phyloP scores from a whole-genome alignment of 164 flowering plant genomes.

The Nelumbo lutea region DNA sequence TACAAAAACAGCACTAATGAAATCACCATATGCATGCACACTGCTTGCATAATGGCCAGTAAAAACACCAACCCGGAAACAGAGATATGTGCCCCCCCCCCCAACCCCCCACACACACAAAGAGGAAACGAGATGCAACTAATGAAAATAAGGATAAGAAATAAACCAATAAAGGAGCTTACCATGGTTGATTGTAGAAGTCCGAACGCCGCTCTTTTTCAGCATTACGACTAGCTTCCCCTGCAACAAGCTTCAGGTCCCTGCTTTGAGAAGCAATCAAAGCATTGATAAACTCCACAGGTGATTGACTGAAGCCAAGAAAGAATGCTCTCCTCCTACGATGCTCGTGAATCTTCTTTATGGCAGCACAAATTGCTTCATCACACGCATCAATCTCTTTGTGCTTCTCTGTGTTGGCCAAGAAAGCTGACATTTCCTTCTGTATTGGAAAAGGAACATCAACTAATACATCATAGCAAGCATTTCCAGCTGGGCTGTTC shows the following conservation, averaged over 20 bases:
- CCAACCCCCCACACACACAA: no score
- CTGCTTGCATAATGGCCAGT: background rate
- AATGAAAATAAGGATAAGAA: background rate
- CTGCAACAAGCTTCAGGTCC: slow-evolving; percentile 77
- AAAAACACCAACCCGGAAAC: background rate
- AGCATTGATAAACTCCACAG: slow-evolving; percentile 82
- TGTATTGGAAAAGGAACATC: slow-evolving; percentile 68
- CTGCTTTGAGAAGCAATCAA: slow-evolving; percentile 76
- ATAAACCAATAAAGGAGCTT: slow-evolving; percentile 11
- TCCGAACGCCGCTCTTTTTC: slow-evolving; percentile 70
- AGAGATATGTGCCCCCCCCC: background rate
- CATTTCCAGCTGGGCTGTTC: slow-evolving; percentile 56
- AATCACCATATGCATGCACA: no score
- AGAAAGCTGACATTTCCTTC: slow-evolving; percentile 60
- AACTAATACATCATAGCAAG: slow-evolving; percentile 75
- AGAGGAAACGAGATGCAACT: background rate
- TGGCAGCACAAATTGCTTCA: slow-evolving; percentile 54
- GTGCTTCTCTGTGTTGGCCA: slow-evolving; percentile 48
- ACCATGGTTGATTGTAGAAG: slow-evolving; percentile 86
- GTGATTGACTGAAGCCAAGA: slow-evolving; percentile 89
- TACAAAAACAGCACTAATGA: no score
- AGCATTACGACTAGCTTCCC: slow-evolving; percentile 56
- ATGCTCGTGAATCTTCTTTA: slow-evolving; percentile 79
- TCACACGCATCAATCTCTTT: slow-evolving; percentile 77
- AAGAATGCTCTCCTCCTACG: slow-evolving; percentile 70